A percentile compares a stretch with the other conserved stretches of the same genome.
Evolutionary conservation across 2,329 filamentous ascomycete species (phyloP).

Genomic region (Teratosphaeria destructans): DNA sequence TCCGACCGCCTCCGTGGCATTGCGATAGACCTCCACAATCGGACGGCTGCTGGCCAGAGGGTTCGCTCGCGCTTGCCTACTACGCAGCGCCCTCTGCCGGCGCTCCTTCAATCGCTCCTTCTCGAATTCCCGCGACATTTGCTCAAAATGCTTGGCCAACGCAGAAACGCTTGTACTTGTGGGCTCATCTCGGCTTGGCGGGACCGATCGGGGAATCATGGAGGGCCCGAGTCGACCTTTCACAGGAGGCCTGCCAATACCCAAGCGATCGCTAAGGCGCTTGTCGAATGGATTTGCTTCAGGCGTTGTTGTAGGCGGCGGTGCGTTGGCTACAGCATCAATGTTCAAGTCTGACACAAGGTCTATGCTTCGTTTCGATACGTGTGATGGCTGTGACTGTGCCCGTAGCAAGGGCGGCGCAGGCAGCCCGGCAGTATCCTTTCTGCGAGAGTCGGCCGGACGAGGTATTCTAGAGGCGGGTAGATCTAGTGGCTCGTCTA

Average conservation of each 20-base stretch:
- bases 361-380: constrained; percentile 12
- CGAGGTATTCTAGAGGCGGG: constrained; percentile 27
- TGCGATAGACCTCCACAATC: constrained; percentile 89
- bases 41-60: constrained; percentile 89
- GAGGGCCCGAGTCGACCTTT: constrained; percentile 55
- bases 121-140: constrained; percentile 91
- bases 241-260: constrained; percentile 16
- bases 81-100: constrained; percentile 67
- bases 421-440: constrained; percentile 23
- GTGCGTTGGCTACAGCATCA: constrained; percentile 19
- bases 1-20: constrained; percentile 77
- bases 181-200: constrained; percentile 51
- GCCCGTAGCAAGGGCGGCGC: constrained; percentile 39
- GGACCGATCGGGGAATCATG: constrained; percentile 78
- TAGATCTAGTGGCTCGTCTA: constrained; percentile 9
- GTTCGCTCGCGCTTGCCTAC: constrained; percentile 67
- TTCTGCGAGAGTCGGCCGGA: constrained; percentile 21
- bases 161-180: constrained; percentile 62
- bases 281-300: constrained; percentile 45
- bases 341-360: constrained; percentile 9
- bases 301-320: neutral
- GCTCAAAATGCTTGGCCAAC: constrained; percentile 92
- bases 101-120: constrained; percentile 84
- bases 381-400: constrained; percentile 39
- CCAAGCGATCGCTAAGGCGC: constrained; percentile 59